A percentile compares a stretch with the other conserved stretches of the same genome.
Conservation (phyloP, 345 rosid genomes). For the Lepidium aucheri region DNA sequence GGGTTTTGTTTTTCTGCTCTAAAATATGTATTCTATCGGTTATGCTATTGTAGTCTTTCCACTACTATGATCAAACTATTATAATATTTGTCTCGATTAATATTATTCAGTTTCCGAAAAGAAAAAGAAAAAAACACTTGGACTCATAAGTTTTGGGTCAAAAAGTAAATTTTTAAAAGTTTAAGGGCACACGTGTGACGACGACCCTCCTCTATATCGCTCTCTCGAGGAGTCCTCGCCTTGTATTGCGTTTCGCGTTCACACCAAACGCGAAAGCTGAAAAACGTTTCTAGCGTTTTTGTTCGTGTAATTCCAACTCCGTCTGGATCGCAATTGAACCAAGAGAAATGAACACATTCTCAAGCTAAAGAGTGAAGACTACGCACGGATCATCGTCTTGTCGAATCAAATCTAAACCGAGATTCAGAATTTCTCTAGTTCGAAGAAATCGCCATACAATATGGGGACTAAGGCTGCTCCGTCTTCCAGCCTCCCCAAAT, state of each 20-base stretch:
- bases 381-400: conserved; percentile 7
- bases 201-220: background rate
- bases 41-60: too few relatives aligned
- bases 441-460: conserved; percentile 9
- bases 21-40: too few relatives aligned
- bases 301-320: background rate
- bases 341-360: conserved; percentile 7
- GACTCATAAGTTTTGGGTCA: background rate
- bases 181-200: conserved; percentile 12
- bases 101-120: too few relatives aligned
- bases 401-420: background rate
- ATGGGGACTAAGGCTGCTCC: conserved; percentile 55
- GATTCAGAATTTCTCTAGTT: background rate
- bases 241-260: background rate
- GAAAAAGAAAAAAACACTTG: background rate
- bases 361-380: background rate
- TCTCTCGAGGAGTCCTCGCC: background rate
- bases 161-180: background rate
- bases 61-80: too few relatives aligned
- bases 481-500: conserved; percentile 44
- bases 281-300: conserved; percentile 10
- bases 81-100: too few relatives aligned
- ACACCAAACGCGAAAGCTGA: background rate
- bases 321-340: background rate
- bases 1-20: too few relatives aligned